Percentiles rank a stretch among this genome's conserved stretches.
These are phyloP conservation scores for Collybia sordida DNA, from an alignment of 768 basidiomycete genomes.

Conservation along the genomic window DNA sequence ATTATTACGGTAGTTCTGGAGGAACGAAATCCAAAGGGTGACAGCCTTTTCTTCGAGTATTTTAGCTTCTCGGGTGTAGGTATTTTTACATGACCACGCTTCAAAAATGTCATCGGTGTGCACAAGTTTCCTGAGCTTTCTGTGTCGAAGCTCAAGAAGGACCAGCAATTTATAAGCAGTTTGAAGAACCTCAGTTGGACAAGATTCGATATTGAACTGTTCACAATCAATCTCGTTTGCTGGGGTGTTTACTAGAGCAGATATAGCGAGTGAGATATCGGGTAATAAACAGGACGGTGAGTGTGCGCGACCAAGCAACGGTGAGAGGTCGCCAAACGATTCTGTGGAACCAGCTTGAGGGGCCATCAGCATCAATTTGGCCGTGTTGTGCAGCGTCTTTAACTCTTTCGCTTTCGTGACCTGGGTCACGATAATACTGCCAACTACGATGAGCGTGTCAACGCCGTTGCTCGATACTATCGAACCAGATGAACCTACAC, in stretches of 20 bases:
- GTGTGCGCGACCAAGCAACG: no score
- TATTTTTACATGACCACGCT: constrained; percentile 34
- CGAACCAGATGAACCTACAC: constrained; percentile 75
- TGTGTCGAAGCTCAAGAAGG: constrained; percentile 32
- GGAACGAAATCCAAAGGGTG: constrained; percentile 40
- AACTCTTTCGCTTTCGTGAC: not conserved
- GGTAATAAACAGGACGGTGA: no score
- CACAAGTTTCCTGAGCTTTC: constrained; percentile 14
- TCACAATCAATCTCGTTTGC: no score
- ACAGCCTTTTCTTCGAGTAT: constrained; percentile 32
- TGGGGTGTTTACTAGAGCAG: constrained; percentile 7
- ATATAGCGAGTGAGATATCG: no score
- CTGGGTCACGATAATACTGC: not conserved
- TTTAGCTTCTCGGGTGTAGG: constrained; percentile 20
- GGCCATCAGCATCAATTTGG: not conserved
- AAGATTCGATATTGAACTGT: no score
- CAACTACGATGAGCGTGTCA: constrained; percentile 42
- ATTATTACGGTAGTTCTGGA: constrained; percentile 35
- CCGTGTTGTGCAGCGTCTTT: not conserved
- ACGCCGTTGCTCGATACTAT: constrained; percentile 79
- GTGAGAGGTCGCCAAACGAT: no score
- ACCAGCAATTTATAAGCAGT: constrained; percentile 30
- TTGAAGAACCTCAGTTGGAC: constrained; percentile 12
- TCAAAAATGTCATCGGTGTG: constrained; percentile 38
- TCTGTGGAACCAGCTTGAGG: not conserved